Percentiles rank a stretch among this genome's conserved stretches.
phyloP scores from a whole-genome alignment of 2,329 filamentous ascomycete species.

The Fusarium penzigii region DNA sequence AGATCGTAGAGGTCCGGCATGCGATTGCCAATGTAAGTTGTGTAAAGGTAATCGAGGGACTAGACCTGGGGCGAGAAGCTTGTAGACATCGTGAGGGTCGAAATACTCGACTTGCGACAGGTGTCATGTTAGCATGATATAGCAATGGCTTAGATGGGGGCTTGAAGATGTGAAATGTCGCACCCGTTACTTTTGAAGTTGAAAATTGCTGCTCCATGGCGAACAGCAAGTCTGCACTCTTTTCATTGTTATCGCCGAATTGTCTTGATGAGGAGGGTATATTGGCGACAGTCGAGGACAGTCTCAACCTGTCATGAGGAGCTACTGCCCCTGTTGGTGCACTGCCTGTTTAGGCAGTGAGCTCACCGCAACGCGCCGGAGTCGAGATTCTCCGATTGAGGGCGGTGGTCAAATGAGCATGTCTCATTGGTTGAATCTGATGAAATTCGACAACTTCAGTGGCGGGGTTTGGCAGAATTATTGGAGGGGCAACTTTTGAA shows the following conservation, averaged over 20 bases:
- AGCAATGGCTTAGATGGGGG: background rate
- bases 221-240: slow-evolving; percentile 28
- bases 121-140: slow-evolving; percentile 18
- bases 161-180: slow-evolving; percentile 8
- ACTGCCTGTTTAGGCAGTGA: slow-evolving; percentile 21
- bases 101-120: slow-evolving; percentile 79
- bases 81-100: slow-evolving; percentile 88
- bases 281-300: slow-evolving; percentile 6
- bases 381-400: slow-evolving; percentile 29
- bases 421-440: slow-evolving; percentile 16
- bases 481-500: slow-evolving; percentile 31
- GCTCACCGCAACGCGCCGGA: slow-evolving; percentile 30
- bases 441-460: slow-evolving; percentile 19
- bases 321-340: slow-evolving; percentile 19
- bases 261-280: slow-evolving; percentile 12
- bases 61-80: slow-evolving; percentile 76
- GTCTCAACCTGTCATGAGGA: slow-evolving; percentile 28
- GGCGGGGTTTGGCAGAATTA: slow-evolving; percentile 37
- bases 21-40: slow-evolving; percentile 97
- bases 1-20: slow-evolving; percentile 84
- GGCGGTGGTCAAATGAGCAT: slow-evolving; percentile 21
- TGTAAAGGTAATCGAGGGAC: slow-evolving; percentile 78
- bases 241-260: slow-evolving; percentile 31
- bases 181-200: slow-evolving; percentile 78
- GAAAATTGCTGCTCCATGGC: slow-evolving; percentile 68